phyloP scores from a whole-genome alignment of 1,139 yeast species.

The Yamadazyma aaseri region DNA sequence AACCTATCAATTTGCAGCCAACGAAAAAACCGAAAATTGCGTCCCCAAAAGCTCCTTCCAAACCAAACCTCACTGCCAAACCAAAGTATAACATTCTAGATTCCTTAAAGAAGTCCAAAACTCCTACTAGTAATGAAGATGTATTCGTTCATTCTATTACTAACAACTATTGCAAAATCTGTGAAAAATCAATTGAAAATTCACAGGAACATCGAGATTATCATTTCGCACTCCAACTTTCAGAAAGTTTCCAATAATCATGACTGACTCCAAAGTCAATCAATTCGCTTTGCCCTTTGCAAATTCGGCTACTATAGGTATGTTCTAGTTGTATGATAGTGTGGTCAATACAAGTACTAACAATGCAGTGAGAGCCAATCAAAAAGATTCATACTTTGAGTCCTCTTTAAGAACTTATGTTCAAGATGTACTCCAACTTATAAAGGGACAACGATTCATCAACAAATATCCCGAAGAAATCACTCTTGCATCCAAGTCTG shows the following conservation, averaged over 20 bases:
- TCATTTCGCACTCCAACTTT: constrained; percentile 40
- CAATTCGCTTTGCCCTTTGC: constrained; percentile 42
- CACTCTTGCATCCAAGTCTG: constrained; percentile 52
- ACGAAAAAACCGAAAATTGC: constrained; percentile 1
- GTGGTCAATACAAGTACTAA: constrained; percentile 7
- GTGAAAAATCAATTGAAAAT: constrained; percentile 27
- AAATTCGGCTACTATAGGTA: constrained; percentile 50
- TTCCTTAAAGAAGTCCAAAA: background rate
- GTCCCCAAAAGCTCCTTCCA: background rate
- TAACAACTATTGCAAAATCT: constrained; percentile 13
- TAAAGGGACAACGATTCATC: constrained; percentile 68
- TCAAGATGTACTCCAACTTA: constrained; percentile 52
- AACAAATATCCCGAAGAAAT: constrained; percentile 66
- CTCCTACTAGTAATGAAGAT: background rate
- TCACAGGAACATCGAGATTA: constrained; percentile 42
- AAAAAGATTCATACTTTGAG: constrained; percentile 78
- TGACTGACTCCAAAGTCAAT: constrained; percentile 17
- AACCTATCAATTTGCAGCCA: constrained; percentile 5
- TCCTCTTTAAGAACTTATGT: constrained; percentile 53
- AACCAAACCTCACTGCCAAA: too few relatives aligned
- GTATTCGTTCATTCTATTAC: constrained; percentile 19
- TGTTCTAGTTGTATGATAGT: constrained; percentile 12
- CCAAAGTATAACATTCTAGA: constrained; percentile 21
- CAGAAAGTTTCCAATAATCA: constrained; percentile 16
- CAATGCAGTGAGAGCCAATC: constrained; percentile 67